Evolutionary conservation across 495 filamentous ascomycete species (phyloP).

Genomic region (Talaromyces trachyspermus): DNA sequence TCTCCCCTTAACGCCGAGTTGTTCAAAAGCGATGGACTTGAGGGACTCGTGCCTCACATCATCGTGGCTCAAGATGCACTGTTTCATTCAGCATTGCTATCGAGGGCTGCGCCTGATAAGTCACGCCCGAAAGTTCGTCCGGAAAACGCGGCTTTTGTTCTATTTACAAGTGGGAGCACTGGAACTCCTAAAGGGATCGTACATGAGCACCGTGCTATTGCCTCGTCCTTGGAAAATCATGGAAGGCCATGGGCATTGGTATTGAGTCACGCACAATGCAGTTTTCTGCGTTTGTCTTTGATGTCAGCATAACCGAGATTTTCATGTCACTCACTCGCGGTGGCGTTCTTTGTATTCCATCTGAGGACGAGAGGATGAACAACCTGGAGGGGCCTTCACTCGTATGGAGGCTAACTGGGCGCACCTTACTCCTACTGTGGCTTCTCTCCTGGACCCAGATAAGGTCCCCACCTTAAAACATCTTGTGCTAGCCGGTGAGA

Average conservation of each 20-base stretch:
- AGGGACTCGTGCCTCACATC: not conserved
- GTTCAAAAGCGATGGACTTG: not conserved
- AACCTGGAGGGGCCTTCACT: conserved; percentile 19
- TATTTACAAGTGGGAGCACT: conserved; percentile 28
- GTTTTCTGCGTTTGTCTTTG: conserved; percentile 15
- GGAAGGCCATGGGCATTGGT: not conserved
- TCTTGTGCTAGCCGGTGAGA: conserved; percentile 39
- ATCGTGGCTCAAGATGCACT: too few relatives aligned
- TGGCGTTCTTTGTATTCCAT: conserved; percentile 12
- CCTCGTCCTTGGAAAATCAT: conserved; percentile 7
- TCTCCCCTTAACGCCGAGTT: not conserved
- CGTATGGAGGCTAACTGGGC: not conserved
- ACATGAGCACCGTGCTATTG: conserved; percentile 28
- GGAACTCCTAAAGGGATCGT: conserved; percentile 37
- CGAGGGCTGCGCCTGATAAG: not conserved
- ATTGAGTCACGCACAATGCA: conserved; percentile 13
- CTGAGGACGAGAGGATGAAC: conserved; percentile 16
- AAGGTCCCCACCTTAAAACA: conserved; percentile 14
- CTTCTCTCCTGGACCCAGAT: conserved; percentile 12
- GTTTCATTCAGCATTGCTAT: not conserved
- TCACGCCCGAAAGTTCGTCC: too few relatives aligned
- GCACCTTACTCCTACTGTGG: conserved; percentile 9
- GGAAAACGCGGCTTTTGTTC: not conserved
- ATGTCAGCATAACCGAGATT: conserved; percentile 10
- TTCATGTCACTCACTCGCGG: too few relatives aligned